These are phyloP conservation scores for Thalassiosira livingstoniorum DNA, from an alignment of 352 stramenopile species.

Conservation along the genomic window DNA sequence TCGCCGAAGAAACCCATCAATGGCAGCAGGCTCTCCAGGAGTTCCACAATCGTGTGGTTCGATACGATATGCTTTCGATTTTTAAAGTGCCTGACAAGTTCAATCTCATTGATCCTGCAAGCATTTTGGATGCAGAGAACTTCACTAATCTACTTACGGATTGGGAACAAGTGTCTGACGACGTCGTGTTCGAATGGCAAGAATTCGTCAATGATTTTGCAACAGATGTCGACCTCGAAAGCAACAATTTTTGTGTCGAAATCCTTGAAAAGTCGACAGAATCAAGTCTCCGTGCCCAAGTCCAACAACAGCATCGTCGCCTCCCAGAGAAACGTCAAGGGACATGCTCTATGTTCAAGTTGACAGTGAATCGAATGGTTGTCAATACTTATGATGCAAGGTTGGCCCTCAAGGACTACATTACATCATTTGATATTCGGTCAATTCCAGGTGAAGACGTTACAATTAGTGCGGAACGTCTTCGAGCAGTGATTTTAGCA, in stretches of 20 bases:
- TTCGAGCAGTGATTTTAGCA: not conserved
- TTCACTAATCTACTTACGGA: not conserved
- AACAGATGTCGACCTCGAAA: not conserved
- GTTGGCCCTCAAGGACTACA: not conserved
- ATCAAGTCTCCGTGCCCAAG: not conserved
- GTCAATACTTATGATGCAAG: not conserved
- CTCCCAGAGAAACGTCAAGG: not conserved
- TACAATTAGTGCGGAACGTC: not conserved
- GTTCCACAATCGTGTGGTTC: not conserved
- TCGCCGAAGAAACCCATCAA: not conserved
- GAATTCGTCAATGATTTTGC: not conserved
- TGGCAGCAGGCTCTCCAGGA: not conserved
- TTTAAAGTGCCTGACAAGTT: not conserved
- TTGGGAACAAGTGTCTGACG: not conserved
- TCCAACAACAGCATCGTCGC: not conserved
- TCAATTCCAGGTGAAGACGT: not conserved
- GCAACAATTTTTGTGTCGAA: not conserved
- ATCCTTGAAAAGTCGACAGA: not conserved
- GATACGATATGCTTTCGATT: not conserved
- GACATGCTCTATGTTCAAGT: not conserved
- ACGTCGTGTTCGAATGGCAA: not conserved
- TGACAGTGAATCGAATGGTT: not conserved
- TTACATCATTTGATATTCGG: not conserved
- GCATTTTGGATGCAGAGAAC: not conserved
- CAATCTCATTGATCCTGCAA: not conserved